Evolutionary conservation across 345 rosid genomes (phyloP).

Genomic region (Raphanus sativus): DNA sequence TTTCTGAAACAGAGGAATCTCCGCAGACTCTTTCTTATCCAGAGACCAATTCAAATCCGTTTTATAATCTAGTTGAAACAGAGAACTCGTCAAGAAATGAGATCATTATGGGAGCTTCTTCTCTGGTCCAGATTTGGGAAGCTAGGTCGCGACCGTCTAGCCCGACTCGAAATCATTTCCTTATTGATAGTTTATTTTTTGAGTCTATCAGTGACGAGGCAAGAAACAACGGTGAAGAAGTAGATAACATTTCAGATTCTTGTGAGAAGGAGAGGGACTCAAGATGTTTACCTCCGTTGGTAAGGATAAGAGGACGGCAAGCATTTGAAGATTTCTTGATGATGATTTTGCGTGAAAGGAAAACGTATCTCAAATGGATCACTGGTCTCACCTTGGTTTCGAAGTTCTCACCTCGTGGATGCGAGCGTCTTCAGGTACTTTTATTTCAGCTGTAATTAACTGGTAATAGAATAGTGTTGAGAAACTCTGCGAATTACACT

Average conservation of each 20-base stretch:
- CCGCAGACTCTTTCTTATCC: not conserved
- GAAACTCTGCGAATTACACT: not conserved
- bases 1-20: constrained; percentile 42
- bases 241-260: constrained; percentile 33
- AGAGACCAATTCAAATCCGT: not conserved
- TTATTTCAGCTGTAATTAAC: not conserved
- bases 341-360: constrained; percentile 51
- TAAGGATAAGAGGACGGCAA: constrained; percentile 61
- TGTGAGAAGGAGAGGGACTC: constrained; percentile 50
- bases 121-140: constrained; percentile 86
- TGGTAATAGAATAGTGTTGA: not conserved
- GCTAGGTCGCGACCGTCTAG: constrained; percentile 51
- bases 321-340: constrained; percentile 55
- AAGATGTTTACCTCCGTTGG: constrained; percentile 33
- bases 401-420: constrained; percentile 59
- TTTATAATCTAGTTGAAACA: constrained; percentile 5
- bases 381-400: constrained; percentile 49
- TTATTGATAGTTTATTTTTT: not conserved
- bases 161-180: constrained; percentile 23
- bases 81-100: constrained; percentile 8
- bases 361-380: constrained; percentile 46
- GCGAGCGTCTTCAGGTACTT: constrained; percentile 64
- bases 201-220: not conserved
- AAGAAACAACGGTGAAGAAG: not conserved
- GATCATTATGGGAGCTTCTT: constrained; percentile 59